Evolutionary conservation across 331 rosid genomes (phyloP), one percentile per base, ranked within the genome.

Genomic region (Malus hybrid): DNA sequence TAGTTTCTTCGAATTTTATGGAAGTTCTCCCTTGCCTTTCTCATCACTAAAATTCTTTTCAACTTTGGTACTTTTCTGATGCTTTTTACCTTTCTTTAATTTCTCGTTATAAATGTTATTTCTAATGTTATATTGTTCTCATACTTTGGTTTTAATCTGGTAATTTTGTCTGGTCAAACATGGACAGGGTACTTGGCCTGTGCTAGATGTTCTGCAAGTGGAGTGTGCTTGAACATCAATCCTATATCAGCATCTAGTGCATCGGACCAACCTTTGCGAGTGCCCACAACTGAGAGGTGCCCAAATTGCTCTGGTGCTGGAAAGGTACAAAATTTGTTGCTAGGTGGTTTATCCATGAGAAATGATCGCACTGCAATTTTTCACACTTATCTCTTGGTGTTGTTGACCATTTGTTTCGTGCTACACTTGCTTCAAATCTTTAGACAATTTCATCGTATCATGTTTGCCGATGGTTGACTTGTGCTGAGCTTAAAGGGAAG

Each of bases 261-360:
- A 70, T 81, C 87, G 54, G 79, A 82, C 70, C 28, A 56, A 57
- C 88, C 96, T 14, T 65, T 88, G 82, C 88, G 70, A 72, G 85
- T 78, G 76, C 93, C 92, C 54, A 89, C 88, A 24, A 84, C 97
- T 36, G 83, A 65, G 88, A 92, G 99, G 82, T 95, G 99, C 82
- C 90, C 71, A 67, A 94, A 90, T 84, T 94, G 99, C 90, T 92
- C 97, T 10, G 97, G 99, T 72, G 93, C 91, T 0, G 97, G 97
- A 89, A 94, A 92, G 99, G 99, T 92, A 86, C 31, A 52, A 18
- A 59, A 27, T 74, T 55, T 34, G 15, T 74, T 27, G 57, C 60
- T 69, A 59, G 16, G 16, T 27, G 46, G 63, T 32, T 24, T 52
- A 20, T 62, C 11, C 29, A 27, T 62, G 52, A 39, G 22, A 32